Conservation (phyloP, 345 rosid species). For the Citrus australasica region DNA sequence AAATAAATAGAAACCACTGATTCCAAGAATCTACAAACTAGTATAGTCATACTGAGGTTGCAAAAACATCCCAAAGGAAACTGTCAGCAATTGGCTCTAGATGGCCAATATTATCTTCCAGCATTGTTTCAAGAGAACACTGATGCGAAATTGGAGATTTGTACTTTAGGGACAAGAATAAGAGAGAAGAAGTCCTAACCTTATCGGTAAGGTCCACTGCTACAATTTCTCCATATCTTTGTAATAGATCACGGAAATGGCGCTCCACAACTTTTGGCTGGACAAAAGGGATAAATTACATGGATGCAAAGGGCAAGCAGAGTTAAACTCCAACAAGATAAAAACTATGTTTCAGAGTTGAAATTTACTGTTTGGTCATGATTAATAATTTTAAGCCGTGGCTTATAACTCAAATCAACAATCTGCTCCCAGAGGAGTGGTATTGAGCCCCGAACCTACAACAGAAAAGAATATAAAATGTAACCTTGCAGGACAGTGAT, state of each 20-base stretch:
- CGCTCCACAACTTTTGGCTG: constrained; percentile 85
- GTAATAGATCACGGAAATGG: constrained; percentile 79
- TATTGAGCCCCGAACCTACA: constrained; percentile 90
- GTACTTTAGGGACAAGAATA: constrained; percentile 7
- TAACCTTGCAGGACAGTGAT: neutral
- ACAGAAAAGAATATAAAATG: constrained; percentile 8
- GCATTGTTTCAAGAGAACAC: neutral
- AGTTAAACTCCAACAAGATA: constrained; percentile 16
- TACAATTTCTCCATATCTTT: constrained; percentile 78
- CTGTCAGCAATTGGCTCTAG: neutral
- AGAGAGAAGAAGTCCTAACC: constrained; percentile 35
- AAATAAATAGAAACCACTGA: neutral
- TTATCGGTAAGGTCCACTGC: constrained; percentile 81
- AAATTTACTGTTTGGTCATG: constrained; percentile 62
- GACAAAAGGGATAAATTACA: constrained; percentile 13
- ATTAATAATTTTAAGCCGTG: constrained; percentile 62
- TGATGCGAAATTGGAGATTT: neutral
- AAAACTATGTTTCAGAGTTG: neutral
- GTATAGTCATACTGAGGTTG: neutral
- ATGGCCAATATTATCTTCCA: constrained; percentile 3
- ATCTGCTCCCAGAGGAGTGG: constrained; percentile 99
- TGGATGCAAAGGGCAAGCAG: constrained; percentile 10
- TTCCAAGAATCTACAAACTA: neutral
- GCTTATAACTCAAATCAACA: constrained; percentile 95
- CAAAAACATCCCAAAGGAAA: constrained; percentile 5